Base-by-base conservation (phyloP, 306 rosid species). In the Ziziphus jujuba region DNA sequence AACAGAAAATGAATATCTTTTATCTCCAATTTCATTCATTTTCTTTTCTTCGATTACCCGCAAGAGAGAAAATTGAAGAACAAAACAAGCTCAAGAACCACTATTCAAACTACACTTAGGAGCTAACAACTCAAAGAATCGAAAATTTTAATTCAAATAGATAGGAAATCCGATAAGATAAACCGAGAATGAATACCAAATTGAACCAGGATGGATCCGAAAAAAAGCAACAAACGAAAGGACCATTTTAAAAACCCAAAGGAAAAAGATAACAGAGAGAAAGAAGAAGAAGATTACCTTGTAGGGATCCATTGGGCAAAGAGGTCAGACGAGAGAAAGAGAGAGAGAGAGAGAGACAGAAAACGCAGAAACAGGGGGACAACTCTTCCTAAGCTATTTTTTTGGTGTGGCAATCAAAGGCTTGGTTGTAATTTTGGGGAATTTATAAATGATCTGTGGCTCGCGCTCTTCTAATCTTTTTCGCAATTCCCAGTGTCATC, bases 241-340 rank as follows among this genome's bases (percentile, higher is more conserved):
- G 31, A 22, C 5, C 3, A 52, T 7, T 17, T 13, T 0, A n/a
- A 7, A 67, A 51, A 61, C 6, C 13, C 9, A 43, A 13, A 15
- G 2, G 33, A 51, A 48, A n/a, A 1, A 11, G 53, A 62, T 43
- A 35, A n/a, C n/a, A n/a, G n/a, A 11, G 66, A 19, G 16, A 19
- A 0, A n/a, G n/a, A 15, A 63, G 1, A 7, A 25, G 34, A 2
- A 20, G 9, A 1, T 66, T 79, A 88, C 96, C 97, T 83, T 86
- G 96, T 81, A 88, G 51, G 97, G 97, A 84, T 91, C 96, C 97
- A 91, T 91, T 78, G 73, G 31, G 17, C 21, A 6, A 20, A 21
- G 23, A 8, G 10, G 25, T 3, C 50, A 57, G 40, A 16, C n/a
- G 52, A 59, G 65, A 72, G 79, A 69, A 49, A 45, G 61, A 36